Evolutionary conservation across 768 basidiomycete genomes (phyloP).

Genomic region (Mycena latifolia): DNA sequence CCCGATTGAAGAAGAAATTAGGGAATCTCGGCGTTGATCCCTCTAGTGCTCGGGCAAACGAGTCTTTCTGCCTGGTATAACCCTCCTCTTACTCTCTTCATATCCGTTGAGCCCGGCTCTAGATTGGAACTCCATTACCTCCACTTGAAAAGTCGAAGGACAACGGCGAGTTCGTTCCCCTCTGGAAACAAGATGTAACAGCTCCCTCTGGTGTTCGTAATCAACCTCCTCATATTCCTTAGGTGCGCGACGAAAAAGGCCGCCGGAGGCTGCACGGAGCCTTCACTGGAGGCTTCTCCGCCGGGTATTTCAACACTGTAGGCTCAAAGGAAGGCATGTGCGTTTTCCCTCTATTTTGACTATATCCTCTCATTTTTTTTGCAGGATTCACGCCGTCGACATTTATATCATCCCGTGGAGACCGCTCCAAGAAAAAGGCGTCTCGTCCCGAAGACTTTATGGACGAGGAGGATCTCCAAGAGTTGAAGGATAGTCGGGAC

Average conservation of each 20-base stretch:
- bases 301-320: slow-evolving; percentile 96
- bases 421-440: slow-evolving; percentile 74
- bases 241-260: slow-evolving; percentile 96
- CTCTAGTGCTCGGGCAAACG: slow-evolving; percentile 77
- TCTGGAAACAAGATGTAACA: slow-evolving; percentile 96
- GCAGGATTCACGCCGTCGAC: slow-evolving; percentile 95
- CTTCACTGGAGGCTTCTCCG: slow-evolving; percentile 98
- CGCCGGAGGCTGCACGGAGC: slow-evolving; percentile 95
- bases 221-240: slow-evolving; percentile 22
- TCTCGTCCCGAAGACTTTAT: slow-evolving; percentile 93
- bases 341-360: slow-evolving; percentile 1
- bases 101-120: slow-evolving; percentile 1
- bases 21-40: slow-evolving; percentile 84
- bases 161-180: slow-evolving; percentile 92
- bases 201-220: not conserved
- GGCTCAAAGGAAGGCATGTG: slow-evolving; percentile 92
- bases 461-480: slow-evolving; percentile 98
- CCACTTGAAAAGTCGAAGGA: slow-evolving; percentile 96
- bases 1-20: slow-evolving; percentile 85
- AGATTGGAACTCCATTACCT: slow-evolving; percentile 96
- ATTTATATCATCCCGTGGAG: slow-evolving; percentile 89
- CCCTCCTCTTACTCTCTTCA: not conserved
- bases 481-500: slow-evolving; percentile 77
- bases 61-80: slow-evolving; percentile 87
- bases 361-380: slow-evolving; percentile 10